Conservation (phyloP, 2,329 filamentous ascomycete genomes). For the Aspergillus aculeatus region DNA sequence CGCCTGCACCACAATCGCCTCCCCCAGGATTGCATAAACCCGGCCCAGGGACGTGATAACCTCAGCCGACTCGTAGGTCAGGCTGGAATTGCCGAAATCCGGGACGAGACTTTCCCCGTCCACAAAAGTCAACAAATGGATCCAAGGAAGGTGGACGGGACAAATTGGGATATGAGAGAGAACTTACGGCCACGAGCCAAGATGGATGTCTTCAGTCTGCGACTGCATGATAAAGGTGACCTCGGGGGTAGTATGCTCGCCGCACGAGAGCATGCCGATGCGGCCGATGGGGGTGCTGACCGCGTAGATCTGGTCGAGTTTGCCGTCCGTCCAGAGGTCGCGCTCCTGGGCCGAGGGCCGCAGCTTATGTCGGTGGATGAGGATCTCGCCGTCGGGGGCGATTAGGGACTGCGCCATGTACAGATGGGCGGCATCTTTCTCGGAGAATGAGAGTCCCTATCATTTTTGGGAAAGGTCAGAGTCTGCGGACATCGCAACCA, state of each 20-base stretch:
- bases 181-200: not conserved
- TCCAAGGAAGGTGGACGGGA: no score
- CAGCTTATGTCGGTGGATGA: conserved; percentile 2
- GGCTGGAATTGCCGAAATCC: no score
- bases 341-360: conserved; percentile 3
- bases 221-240: not conserved
- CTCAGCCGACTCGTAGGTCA: no score
- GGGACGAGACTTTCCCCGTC: no score
- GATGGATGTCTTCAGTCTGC: not conserved
- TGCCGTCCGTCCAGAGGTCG: conserved; percentile 4
- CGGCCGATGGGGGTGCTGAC: conserved; percentile 1
- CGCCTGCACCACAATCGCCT: not conserved
- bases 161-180: not conserved
- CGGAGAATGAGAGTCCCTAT: no score
- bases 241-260: not conserved
- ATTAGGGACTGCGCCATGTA: no score
- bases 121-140: no score
- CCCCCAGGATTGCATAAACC: no score
- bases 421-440: no score
- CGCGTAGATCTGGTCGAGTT: not conserved
- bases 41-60: no score
- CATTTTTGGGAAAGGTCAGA: no score
- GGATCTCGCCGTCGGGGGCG: not conserved
- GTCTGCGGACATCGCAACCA: no score
- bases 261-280: not conserved